Percentiles rank a stretch among this genome's conserved stretches.
Conservation (phyloP, 202 grass and related monocot genomes). For the Sporobolus alterniflorus region DNA sequence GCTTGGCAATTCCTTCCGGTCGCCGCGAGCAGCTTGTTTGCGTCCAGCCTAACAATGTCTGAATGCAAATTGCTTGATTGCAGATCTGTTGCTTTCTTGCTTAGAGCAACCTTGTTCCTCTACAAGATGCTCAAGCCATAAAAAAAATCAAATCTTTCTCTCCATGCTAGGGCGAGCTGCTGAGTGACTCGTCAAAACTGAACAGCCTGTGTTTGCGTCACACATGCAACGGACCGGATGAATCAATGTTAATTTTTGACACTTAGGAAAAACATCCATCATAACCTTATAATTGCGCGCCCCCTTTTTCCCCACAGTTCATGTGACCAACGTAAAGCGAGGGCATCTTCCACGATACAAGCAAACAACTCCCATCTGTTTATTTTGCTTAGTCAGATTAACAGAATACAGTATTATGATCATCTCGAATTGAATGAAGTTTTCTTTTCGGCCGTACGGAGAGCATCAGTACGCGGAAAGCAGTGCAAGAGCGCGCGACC, state of each 20-base stretch:
- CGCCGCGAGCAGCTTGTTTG: not conserved
- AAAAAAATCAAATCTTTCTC: not conserved
- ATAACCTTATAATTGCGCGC: too few relatives aligned
- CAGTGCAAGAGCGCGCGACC: slow-evolving; percentile 10
- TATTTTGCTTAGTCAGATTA: not conserved
- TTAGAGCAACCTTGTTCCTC: not conserved
- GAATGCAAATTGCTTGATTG: not conserved
- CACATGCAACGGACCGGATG: slow-evolving; percentile 6
- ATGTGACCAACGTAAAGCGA: not conserved
- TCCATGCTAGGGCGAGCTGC: not conserved
- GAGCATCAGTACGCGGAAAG: slow-evolving; percentile 45
- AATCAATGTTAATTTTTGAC: not conserved
- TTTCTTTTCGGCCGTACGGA: slow-evolving; percentile 31
- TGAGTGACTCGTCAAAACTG: not conserved
- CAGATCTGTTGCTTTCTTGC: not conserved
- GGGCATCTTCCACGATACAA: slow-evolving; percentile 55
- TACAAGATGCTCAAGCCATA: slow-evolving; percentile 31
- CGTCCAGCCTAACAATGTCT: not conserved
- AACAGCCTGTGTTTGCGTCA: slow-evolving; percentile 6
- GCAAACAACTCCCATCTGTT: slow-evolving; percentile 30
- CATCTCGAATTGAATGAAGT: too few relatives aligned
- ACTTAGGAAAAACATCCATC: not conserved
- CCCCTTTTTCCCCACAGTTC: too few relatives aligned
- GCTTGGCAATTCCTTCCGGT: not conserved
- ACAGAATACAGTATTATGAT: slow-evolving; percentile 8